These are phyloP conservation scores for Mucor velutinosus DNA, from an alignment of 371 early-diverging fungal genomes.

Conservation along the genomic window DNA sequence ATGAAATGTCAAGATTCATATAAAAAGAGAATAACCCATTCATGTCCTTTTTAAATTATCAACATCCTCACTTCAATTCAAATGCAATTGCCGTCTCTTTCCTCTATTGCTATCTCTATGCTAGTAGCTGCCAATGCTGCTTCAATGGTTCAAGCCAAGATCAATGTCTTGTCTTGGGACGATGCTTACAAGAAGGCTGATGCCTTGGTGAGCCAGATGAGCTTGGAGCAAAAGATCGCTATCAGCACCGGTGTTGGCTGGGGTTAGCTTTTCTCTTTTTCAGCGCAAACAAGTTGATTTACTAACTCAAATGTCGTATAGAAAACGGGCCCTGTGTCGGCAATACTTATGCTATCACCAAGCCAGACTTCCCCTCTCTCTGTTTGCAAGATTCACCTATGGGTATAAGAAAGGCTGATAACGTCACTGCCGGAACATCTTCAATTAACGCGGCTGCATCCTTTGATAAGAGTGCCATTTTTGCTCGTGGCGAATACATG, in stretches of 20 bases:
- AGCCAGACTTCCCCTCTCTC: conserved; percentile 48
- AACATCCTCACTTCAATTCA: not conserved
- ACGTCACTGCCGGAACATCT: conserved; percentile 52
- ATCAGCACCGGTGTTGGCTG: conserved; percentile 56
- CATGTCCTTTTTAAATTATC: not conserved
- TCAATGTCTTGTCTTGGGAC: conserved; percentile 32
- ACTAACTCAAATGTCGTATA: not conserved
- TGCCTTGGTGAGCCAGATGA: conserved; percentile 33
- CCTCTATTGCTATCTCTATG: conserved; percentile 12
- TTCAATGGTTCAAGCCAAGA: conserved; percentile 6
- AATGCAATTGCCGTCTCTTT: conserved; percentile 20
- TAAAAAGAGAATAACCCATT: not conserved
- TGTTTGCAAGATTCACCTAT: conserved; percentile 62
- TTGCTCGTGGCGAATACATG: conserved; percentile 47
- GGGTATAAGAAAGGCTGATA: conserved; percentile 39
- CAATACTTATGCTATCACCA: conserved; percentile 35
- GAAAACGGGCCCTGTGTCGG: conserved; percentile 50
- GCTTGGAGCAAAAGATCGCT: conserved; percentile 43
- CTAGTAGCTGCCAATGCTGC: not conserved
- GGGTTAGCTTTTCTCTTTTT: conserved; percentile 14
- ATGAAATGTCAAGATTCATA: not conserved
- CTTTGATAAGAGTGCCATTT: conserved; percentile 51
- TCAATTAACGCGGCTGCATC: conserved; percentile 61
- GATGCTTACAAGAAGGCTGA: conserved; percentile 42
- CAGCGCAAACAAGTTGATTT: not conserved